Conservation (phyloP, 441 rosid species). For the Populus hybrid region DNA sequence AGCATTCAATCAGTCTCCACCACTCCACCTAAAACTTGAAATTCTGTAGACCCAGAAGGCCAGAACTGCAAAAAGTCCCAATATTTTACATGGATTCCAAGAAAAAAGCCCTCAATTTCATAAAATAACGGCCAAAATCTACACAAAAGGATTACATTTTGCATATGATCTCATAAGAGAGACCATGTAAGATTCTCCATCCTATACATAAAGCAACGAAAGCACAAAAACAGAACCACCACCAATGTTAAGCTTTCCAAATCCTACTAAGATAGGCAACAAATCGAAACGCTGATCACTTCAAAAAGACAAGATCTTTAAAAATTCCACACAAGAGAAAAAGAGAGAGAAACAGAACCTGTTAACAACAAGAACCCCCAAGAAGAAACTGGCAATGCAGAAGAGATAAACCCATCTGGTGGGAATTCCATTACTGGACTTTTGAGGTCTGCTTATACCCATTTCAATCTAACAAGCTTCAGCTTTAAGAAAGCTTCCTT, state of each 20-base stretch:
- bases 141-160: slow-evolving; percentile 18
- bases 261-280: slow-evolving; percentile 2
- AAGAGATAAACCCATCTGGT: slow-evolving; percentile 75
- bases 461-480: slow-evolving; percentile 35
- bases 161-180: slow-evolving; percentile 19
- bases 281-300: slow-evolving; percentile 27
- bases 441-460: slow-evolving; percentile 81
- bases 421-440: slow-evolving; percentile 64
- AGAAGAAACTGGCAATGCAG: slow-evolving; percentile 89
- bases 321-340: slow-evolving; percentile 5
- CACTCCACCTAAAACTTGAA: neutral
- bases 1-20: slow-evolving; percentile 1
- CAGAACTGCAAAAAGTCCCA: neutral
- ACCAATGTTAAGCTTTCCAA: slow-evolving; percentile 9
- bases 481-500: slow-evolving; percentile 31
- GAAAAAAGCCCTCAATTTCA: slow-evolving; percentile 9
- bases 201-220: neutral
- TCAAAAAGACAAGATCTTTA: slow-evolving; percentile 39
- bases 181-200: slow-evolving; percentile 20
- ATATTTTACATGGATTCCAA: slow-evolving; percentile 3
- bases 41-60: slow-evolving; percentile 8
- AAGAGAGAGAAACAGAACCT: slow-evolving; percentile 43
- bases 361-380: slow-evolving; percentile 83
- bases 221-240: slow-evolving; percentile 10
- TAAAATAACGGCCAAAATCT: slow-evolving; percentile 19